phyloP scores from a whole-genome alignment of 2,329 filamentous ascomycete species.

The Trichoderma asperellum region DNA sequence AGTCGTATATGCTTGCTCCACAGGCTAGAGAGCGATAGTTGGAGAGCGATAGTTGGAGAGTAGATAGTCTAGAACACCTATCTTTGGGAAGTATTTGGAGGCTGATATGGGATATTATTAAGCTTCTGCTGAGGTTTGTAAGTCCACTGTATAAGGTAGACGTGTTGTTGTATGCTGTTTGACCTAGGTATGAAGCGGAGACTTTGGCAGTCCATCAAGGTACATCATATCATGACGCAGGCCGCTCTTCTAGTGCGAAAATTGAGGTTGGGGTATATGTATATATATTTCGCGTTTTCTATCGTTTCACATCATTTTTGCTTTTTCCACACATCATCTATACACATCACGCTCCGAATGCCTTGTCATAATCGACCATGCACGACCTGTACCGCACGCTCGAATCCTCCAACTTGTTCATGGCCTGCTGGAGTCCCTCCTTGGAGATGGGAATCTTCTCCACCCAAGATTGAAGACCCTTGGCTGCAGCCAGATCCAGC shows the following conservation, averaged over 20 bases:
- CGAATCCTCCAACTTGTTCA: slow-evolving; percentile 70
- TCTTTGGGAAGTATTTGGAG: no score
- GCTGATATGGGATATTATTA: no score
- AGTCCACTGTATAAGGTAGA: not conserved
- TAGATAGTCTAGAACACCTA: no score
- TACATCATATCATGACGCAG: not conserved
- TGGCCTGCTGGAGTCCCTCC: slow-evolving; percentile 69
- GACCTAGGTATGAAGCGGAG: not conserved
- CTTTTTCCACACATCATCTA: not conserved
- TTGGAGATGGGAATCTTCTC: slow-evolving; percentile 74
- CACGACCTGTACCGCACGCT: slow-evolving; percentile 78
- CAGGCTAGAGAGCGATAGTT: no score
- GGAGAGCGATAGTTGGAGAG: no score
- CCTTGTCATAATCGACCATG: slow-evolving; percentile 70
- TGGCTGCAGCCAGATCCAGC: slow-evolving; percentile 71
- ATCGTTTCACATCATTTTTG: not conserved
- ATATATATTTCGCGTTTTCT: not conserved
- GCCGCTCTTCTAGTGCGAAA: not conserved
- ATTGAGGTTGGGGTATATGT: not conserved
- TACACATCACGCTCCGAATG: slow-evolving; percentile 57
- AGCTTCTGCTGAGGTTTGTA: not conserved
- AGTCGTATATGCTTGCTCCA: not conserved
- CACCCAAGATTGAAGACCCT: slow-evolving; percentile 71
- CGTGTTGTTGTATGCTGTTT: no score
- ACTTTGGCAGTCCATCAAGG: slow-evolving; percentile 5